Base-by-base conservation (phyloP, 2,329 filamentous ascomycete species). In the Aspergillus versicolor region DNA sequence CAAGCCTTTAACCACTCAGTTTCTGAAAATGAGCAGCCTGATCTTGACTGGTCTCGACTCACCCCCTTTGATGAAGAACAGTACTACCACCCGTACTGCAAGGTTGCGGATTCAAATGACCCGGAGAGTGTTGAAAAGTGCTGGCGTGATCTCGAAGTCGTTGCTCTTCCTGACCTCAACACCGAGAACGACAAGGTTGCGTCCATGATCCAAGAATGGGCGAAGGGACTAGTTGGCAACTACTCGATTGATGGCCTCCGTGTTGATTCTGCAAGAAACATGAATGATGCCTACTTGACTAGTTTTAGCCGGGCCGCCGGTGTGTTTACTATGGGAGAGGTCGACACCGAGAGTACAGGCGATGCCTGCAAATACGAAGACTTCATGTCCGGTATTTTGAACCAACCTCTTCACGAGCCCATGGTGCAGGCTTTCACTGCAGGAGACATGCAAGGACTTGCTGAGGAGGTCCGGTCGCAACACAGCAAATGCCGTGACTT, bases 171-270 rank as follows among this genome's bases (percentile, higher is more conserved):
- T 0, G 79, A 81, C 59, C 68, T 82, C 11, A 72, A 73, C 32
- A 81, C 79, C 2, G 76, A 80, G 43, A 72, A 77, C 50, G 54
- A 65, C 0, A 67, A 67, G 4, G 75, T 80, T 3, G 67, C 67
- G 42, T 62, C 73, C 4, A 70, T 72, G 53, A 69, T 78, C 61
- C 64, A 73, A 21, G 52, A 74, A 4, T 79, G 77, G 77, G 74
- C 77, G 15, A 61, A 64, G 2, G 63, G 66, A 7, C 64, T 77
- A 37, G 72, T 80, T 40, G 54, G 68, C 3, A 75, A 76, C 19
- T 81, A 81, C 60, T 74, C 66, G 5, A 62, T 79, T 45, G 81
- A 83, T 63, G 81, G 81, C 4, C 68, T 82, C 8, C 78, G 81
- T 30, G 70, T 82, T 30, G 81, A 83, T 63, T 79, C 78, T 37